Evolutionary conservation across 805 yeast genomes (phyloP).

Genomic region (Metschnikowia kofuensis): DNA sequence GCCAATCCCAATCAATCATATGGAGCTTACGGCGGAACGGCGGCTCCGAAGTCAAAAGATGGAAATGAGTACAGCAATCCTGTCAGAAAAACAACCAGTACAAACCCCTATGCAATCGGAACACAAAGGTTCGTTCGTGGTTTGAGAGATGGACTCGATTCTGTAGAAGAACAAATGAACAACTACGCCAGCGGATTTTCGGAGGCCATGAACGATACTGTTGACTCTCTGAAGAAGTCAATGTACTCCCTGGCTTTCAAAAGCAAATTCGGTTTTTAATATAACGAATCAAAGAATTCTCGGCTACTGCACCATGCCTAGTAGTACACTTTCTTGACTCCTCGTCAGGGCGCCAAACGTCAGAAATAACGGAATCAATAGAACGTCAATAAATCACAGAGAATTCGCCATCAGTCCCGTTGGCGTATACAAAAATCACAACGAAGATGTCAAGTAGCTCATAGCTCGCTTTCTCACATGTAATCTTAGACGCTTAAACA

Average conservation of each 20-base stretch:
- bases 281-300: too few species aligned
- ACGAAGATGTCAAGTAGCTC: too few species aligned
- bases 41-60: conserved; percentile 7
- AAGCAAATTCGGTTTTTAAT: conserved; percentile 51
- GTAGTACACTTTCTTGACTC: too few species aligned
- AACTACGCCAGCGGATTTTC: conserved; percentile 55
- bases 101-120: conserved; percentile 37
- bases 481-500: too few species aligned
- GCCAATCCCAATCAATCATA: conserved; percentile 37
- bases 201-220: conserved; percentile 50
- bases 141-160: conserved; percentile 51
- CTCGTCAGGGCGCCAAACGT: too few species aligned
- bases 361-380: too few species aligned
- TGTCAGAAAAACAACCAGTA: conserved; percentile 30
- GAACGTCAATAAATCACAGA: too few species aligned
- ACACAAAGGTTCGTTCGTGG: conserved; percentile 39
- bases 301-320: too few species aligned
- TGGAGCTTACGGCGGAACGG: conserved; percentile 21
- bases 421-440: too few species aligned
- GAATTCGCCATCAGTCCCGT: too few species aligned
- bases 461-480: too few species aligned
- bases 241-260: conserved; percentile 50
- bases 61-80: conserved; percentile 46
- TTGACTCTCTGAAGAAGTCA: conserved; percentile 49
- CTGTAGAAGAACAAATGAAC: conserved; percentile 52